A percentile compares a stretch with the other conserved stretches of the same genome.
Conservation (phyloP, 2,329 filamentous ascomycete genomes). For the Thermoascus crustaceus region DNA sequence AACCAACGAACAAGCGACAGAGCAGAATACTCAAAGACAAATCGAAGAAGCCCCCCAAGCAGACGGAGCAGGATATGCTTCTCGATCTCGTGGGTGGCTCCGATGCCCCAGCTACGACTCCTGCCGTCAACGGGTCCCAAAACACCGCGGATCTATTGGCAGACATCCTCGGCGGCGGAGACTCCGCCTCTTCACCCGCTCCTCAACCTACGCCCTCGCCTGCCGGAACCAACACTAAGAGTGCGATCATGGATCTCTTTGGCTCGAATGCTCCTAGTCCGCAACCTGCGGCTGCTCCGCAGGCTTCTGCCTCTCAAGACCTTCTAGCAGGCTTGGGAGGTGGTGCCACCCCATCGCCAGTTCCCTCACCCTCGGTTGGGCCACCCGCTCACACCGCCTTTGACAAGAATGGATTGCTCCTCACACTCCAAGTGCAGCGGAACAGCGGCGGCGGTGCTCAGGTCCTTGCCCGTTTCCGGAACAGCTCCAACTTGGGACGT, state of each 20-base stretch:
- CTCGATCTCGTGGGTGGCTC: slow-evolving; percentile 84
- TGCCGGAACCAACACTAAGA: too few species aligned
- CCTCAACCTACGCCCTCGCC: slow-evolving; percentile 43
- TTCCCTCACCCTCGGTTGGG: slow-evolving; percentile 33
- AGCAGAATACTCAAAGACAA: slow-evolving; percentile 60
- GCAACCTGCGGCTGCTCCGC: slow-evolving; percentile 41
- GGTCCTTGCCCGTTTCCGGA: slow-evolving; percentile 75
- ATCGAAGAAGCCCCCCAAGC: slow-evolving; percentile 67
- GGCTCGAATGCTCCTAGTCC: slow-evolving; percentile 40
- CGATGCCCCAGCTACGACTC: slow-evolving; percentile 54
- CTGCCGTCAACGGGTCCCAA: slow-evolving; percentile 49
- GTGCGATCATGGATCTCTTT: slow-evolving; percentile 90
- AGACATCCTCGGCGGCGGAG: slow-evolving; percentile 75
- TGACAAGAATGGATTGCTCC: slow-evolving; percentile 72
- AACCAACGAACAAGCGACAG: slow-evolving; percentile 60
- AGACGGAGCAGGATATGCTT: slow-evolving; percentile 82
- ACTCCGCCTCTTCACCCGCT: slow-evolving; percentile 47
- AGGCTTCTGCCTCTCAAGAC: slow-evolving; percentile 33
- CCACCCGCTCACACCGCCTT: slow-evolving; percentile 62
- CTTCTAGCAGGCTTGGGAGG: slow-evolving; percentile 37
- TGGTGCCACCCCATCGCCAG: slow-evolving; percentile 44
- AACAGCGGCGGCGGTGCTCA: slow-evolving; percentile 63
- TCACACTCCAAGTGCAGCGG: slow-evolving; percentile 77
- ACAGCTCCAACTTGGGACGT: slow-evolving; percentile 56
- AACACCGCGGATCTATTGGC: slow-evolving; percentile 82